A percentile compares a stretch with the other conserved stretches of the same genome.
phyloP scores from a whole-genome alignment of 306 rosid genomes.

The Gynostemma pentaphyllum region DNA sequence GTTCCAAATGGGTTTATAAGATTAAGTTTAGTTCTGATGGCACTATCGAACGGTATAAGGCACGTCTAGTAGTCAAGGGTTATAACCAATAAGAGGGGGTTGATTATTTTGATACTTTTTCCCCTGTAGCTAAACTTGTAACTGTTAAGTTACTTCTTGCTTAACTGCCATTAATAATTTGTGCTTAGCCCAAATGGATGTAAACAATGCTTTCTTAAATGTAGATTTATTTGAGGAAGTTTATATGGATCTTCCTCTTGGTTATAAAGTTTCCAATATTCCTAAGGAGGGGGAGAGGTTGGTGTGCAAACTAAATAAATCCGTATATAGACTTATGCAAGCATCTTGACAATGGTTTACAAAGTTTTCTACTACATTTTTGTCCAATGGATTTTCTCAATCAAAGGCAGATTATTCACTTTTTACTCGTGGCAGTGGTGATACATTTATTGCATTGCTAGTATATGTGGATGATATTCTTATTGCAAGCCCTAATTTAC shows the following conservation, averaged over 20 bases:
- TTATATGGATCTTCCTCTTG: background rate
- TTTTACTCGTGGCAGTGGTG: background rate
- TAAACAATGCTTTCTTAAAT: too few species aligned
- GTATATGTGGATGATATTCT: background rate
- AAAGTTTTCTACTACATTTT: background rate
- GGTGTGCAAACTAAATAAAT: too few species aligned
- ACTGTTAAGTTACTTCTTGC: background rate
- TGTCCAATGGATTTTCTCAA: background rate
- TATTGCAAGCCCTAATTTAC: background rate
- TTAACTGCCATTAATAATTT: too few species aligned
- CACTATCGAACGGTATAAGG: background rate
- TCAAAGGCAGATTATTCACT: background rate
- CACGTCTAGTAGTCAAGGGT: background rate
- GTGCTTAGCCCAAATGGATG: too few species aligned
- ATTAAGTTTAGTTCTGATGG: background rate
- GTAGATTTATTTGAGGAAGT: too few species aligned
- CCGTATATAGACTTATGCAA: background rate
- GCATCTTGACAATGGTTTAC: too few species aligned
- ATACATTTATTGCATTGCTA: background rate
- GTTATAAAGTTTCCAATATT: background rate
- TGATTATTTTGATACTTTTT: background rate
- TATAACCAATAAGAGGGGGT: background rate
- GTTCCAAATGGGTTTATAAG: too few species aligned
- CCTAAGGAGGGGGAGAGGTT: too few species aligned
- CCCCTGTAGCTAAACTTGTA: background rate